phyloP scores from a whole-genome alignment of 495 filamentous ascomycete species.

The Podospora bellae-mahoneyi region DNA sequence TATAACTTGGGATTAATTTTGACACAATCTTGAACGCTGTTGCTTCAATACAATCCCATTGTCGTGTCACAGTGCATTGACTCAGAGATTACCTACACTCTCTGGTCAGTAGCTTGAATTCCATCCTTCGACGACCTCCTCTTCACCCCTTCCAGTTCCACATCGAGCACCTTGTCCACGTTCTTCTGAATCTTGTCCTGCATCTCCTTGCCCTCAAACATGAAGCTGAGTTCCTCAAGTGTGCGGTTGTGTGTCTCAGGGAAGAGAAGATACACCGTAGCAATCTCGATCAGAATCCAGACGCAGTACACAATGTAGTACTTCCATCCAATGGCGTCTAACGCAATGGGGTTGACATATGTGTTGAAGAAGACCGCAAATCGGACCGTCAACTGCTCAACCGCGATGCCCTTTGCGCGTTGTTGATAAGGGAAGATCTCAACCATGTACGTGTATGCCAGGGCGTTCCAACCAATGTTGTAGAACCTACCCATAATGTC shows the following conservation, averaged over 20 bases:
- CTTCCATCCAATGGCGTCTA: conserved; percentile 56
- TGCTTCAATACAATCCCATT: too few relatives aligned
- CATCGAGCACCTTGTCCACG: conserved; percentile 36
- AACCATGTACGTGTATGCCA: conserved; percentile 56
- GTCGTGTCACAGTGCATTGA: too few relatives aligned
- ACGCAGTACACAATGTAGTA: conserved; percentile 61
- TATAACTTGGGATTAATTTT: too few relatives aligned
- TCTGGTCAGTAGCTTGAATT: not conserved
- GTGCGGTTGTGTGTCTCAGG: conserved; percentile 59
- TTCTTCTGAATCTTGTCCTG: conserved; percentile 36
- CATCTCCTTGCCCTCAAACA: conserved; percentile 40
- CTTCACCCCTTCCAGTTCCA: conserved; percentile 26
- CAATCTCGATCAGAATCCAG: conserved; percentile 54
- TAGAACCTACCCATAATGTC: conserved; percentile 37
- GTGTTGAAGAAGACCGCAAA: conserved; percentile 52
- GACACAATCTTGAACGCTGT: too few relatives aligned
- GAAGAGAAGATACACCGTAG: conserved; percentile 57
- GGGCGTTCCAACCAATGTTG: conserved; percentile 61
- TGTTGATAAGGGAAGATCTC: conserved; percentile 60
- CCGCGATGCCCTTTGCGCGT: conserved; percentile 56
- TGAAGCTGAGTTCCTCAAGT: conserved; percentile 42
- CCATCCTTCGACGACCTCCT: conserved; percentile 10
- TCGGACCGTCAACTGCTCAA: conserved; percentile 56
- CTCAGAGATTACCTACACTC: not conserved
- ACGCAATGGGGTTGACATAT: conserved; percentile 62